These are phyloP conservation scores for Rhizopus arrhizus DNA, from an alignment of 371 early-diverging fungal genomes.

Conservation along the genomic window DNA sequence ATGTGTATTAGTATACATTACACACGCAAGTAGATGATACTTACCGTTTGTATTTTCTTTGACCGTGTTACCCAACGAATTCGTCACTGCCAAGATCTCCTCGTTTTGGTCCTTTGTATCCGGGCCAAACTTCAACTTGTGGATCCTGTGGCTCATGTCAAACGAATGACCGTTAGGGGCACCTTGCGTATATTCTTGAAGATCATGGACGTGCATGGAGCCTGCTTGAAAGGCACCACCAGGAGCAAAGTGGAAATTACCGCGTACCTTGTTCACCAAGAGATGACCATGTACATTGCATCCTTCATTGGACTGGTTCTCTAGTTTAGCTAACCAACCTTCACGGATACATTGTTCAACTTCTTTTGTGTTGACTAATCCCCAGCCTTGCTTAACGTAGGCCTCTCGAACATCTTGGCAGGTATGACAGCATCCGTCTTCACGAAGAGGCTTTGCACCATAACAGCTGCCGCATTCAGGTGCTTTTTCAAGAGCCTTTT, in stretches of 20 bases:
- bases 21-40: not conserved
- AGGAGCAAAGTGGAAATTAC: conserved; percentile 92
- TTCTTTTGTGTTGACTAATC: conserved; percentile 66
- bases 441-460: conserved; percentile 65
- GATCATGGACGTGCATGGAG: conserved; percentile 85
- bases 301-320: conserved; percentile 84
- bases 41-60: conserved; percentile 55
- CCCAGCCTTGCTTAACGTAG: conserved; percentile 83
- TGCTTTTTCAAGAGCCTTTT: conserved; percentile 48
- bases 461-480: conserved; percentile 91
- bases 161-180: conserved; percentile 57
- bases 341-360: conserved; percentile 94
- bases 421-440: conserved; percentile 91
- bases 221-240: conserved; percentile 83
- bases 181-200: conserved; percentile 58
- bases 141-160: conserved; percentile 85
- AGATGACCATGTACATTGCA: conserved; percentile 85
- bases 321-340: conserved; percentile 76
- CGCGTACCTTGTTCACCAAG: conserved; percentile 89
- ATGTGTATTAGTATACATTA: too few species aligned
- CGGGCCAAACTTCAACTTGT: conserved; percentile 75
- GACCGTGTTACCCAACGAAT: conserved; percentile 76
- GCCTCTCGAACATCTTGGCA: conserved; percentile 92
- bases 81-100: conserved; percentile 60
- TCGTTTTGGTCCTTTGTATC: conserved; percentile 30